Conservation (phyloP, 2,329 filamentous ascomycete genomes). For the Aspergillus neoniger region DNA sequence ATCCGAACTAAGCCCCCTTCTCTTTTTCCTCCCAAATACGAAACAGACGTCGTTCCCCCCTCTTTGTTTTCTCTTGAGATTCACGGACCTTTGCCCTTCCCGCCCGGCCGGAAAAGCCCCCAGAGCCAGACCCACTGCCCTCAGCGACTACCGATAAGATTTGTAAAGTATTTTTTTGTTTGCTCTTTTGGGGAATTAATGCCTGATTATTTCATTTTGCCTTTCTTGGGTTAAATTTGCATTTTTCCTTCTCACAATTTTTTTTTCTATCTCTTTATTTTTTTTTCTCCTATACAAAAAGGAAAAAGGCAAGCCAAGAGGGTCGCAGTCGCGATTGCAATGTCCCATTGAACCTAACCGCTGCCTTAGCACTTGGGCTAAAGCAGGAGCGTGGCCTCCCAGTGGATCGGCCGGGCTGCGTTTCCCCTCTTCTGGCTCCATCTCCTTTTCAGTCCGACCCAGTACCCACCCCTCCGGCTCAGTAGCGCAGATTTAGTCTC, state of each 20-base stretch:
- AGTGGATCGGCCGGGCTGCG: constrained; percentile 15
- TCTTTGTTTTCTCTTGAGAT: background rate
- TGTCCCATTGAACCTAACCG: constrained; percentile 17
- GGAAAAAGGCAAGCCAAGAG: constrained; percentile 1
- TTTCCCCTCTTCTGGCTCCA: constrained; percentile 9
- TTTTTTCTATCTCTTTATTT: too few species aligned
- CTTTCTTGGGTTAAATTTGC: background rate
- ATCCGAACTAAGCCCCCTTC: background rate
- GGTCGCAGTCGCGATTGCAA: constrained; percentile 10
- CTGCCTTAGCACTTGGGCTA: constrained; percentile 7
- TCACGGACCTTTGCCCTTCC: background rate
- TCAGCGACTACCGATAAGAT: background rate
- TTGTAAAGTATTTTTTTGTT: too few species aligned
- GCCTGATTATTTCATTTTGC: background rate
- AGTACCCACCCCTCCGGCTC: constrained; percentile 26
- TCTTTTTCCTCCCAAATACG: too few species aligned
- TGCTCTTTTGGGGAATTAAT: too few species aligned
- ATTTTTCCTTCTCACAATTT: too few species aligned
- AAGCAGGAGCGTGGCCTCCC: constrained; percentile 8
- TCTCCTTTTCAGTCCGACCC: constrained; percentile 15
- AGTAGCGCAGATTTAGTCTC: constrained; percentile 16
- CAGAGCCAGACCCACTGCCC: background rate
- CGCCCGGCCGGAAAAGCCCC: constrained; percentile 1
- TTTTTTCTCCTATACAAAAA: too few species aligned
- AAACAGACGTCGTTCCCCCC: background rate